Conservation (phyloP, 202 grass and related monocot genomes). For the Saccharum hybrid region DNA sequence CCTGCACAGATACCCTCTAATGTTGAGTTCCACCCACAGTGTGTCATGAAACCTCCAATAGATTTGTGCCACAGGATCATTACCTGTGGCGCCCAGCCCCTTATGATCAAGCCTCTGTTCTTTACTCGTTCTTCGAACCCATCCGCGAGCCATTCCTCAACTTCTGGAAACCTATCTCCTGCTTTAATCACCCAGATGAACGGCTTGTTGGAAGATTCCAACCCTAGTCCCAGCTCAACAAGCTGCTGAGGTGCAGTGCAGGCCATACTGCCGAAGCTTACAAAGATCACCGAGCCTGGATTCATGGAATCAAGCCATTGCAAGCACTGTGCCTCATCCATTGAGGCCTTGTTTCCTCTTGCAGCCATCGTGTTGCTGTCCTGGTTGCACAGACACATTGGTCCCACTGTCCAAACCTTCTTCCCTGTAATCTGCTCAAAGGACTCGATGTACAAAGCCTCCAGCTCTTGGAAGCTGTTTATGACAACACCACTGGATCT, state of each 20-base stretch:
- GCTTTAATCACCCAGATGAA: conserved; percentile 82
- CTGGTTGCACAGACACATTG: conserved; percentile 60
- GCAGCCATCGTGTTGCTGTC: conserved; percentile 41
- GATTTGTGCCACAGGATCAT: conserved; percentile 69
- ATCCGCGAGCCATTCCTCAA: conserved; percentile 66
- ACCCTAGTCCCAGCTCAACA: conserved; percentile 66
- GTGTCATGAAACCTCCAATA: conserved; percentile 75
- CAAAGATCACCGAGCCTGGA: conserved; percentile 61
- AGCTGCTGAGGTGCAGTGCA: conserved; percentile 60
- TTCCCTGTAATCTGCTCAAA: conserved; percentile 37
- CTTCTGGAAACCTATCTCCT: conserved; percentile 47
- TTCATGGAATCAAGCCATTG: conserved; percentile 66
- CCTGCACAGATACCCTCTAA: conserved; percentile 64
- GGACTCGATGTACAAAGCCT: conserved; percentile 53
- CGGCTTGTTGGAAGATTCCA: conserved; percentile 61
- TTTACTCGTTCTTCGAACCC: conserved; percentile 62
- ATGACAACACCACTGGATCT: conserved; percentile 49
- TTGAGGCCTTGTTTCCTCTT: conserved; percentile 55
- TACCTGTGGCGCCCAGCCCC: conserved; percentile 71
- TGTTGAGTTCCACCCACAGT: conserved; percentile 87
- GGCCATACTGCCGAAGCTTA: conserved; percentile 74
- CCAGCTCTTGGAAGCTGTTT: conserved; percentile 72
- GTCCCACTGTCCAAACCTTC: conserved; percentile 66
- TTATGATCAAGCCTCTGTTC: conserved; percentile 55
- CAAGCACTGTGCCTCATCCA: conserved; percentile 52